A percentile compares a stretch with the other conserved stretches of the same genome.
These are phyloP conservation scores for Odontarrhena argentea DNA, from an alignment of 345 rosid species.

Conservation along the genomic window DNA sequence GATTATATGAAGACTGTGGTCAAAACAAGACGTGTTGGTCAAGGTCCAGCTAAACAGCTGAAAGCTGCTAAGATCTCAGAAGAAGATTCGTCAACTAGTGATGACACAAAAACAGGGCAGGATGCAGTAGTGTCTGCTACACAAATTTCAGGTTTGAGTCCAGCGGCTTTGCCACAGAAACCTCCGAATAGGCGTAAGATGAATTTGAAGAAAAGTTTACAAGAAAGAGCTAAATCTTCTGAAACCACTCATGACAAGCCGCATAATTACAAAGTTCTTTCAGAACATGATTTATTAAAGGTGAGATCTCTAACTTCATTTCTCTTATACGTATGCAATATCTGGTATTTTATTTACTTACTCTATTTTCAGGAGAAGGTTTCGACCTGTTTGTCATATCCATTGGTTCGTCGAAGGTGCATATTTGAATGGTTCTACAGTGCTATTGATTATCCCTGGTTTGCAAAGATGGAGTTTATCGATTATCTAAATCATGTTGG, in stretches of 20 bases:
- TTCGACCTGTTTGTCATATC: constrained; percentile 63
- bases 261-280: constrained; percentile 29
- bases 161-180: constrained; percentile 45
- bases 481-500: constrained; percentile 93
- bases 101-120: constrained; percentile 45
- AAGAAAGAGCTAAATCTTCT: constrained; percentile 46
- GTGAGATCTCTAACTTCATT: constrained; percentile 45
- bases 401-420: constrained; percentile 79
- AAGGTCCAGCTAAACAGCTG: constrained; percentile 51
- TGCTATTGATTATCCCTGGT: constrained; percentile 97
- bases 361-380: constrained; percentile 61
- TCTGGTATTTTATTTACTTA: constrained; percentile 25
- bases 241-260: constrained; percentile 46
- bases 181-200: constrained; percentile 70
- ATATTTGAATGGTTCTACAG: constrained; percentile 91
- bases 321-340: constrained; percentile 13
- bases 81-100: constrained; percentile 44
- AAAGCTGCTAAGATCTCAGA: constrained; percentile 48
- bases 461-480: constrained; percentile 89
- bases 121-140: constrained; percentile 42
- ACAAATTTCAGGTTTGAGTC: constrained; percentile 49
- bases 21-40: constrained; percentile 47
- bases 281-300: constrained; percentile 52
- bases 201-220: constrained; percentile 49
- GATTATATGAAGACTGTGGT: constrained; percentile 34